Percentiles rank a stretch among this genome's conserved stretches.
Conservation (phyloP, 176 grass and related monocot genomes). For the Panicum miliaceum region DNA sequence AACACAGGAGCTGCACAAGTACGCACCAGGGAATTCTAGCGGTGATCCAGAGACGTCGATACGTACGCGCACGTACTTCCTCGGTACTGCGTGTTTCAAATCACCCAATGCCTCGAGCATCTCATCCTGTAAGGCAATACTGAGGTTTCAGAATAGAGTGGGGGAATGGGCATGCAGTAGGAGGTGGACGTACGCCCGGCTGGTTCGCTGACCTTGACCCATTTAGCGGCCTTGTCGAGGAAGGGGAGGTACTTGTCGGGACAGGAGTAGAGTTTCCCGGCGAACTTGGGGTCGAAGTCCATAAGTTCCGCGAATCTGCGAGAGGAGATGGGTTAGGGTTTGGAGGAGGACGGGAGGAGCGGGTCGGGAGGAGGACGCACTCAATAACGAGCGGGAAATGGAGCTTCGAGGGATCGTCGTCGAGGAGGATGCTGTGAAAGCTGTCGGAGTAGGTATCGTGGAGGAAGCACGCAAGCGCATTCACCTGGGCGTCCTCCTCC, state of each 20-base stretch:
- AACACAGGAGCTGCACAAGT: background rate
- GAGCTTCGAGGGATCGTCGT: conserved; percentile 45
- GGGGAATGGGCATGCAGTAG: background rate
- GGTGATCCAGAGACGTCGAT: conserved; percentile 74
- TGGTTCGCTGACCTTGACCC: conserved; percentile 49
- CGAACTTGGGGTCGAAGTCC: conserved; percentile 61
- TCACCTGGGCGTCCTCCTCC: too few relatives aligned
- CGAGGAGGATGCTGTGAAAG: conserved; percentile 65
- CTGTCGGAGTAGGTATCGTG: conserved; percentile 34
- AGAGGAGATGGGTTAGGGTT: conserved; percentile 33
- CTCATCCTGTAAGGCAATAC: conserved; percentile 38
- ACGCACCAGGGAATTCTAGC: conserved; percentile 60
- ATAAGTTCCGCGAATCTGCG: conserved; percentile 76
- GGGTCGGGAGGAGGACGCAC: conserved; percentile 41
- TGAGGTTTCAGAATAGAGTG: background rate
- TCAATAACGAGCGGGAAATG: conserved; percentile 74
- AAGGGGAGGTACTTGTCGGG: conserved; percentile 36
- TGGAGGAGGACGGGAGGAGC: background rate
- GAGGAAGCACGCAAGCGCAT: conserved; percentile 55
- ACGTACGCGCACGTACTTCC: conserved; percentile 65
- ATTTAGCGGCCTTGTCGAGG: conserved; percentile 52
- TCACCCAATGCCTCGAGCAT: conserved; percentile 30
- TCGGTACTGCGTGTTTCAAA: conserved; percentile 20
- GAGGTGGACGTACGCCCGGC: background rate
- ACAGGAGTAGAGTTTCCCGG: conserved; percentile 46